Base-by-base conservation (phyloP, 192 early-diverging fungal species). In the Spinellus fusiger region DNA sequence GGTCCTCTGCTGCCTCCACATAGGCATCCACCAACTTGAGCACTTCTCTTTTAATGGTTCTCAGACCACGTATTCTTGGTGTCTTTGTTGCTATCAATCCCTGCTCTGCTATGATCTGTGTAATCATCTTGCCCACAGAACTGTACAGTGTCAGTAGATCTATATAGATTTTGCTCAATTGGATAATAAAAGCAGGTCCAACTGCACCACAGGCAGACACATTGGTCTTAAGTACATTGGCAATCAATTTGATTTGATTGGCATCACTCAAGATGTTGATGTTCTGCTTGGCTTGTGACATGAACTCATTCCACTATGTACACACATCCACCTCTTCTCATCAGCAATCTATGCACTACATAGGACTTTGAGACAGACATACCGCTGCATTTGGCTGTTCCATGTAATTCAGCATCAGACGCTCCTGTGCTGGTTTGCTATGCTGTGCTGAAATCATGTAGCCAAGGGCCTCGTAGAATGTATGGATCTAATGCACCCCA, bases 391-490 rank as follows among this genome's bases (percentile, higher is more conserved):
- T 97, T 22, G 94, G 88, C 0, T 89, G 76, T 58, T 92, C 89
- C 95, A 98, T 97, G 29, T 89, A 84, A 31, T 87, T 88, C 20
- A 69, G 64, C 49, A 98, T 93, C 56, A 97, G 75, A 56, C 89
- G 80, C 57, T 92, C 89, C 71, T 95, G 94, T 16, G 76, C 71
- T 38, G 74, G 68, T 50, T 85, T 80, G 70, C 90, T 90, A 31
- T 87, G 77, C 61, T 98, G 95, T 6, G 95, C 93, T 31, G 93
- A 88, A 62, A 99, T 93, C 87, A 99, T 96, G 71, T 94, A 90
- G 15, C 97, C 97, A 52, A 98, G 90, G 31, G 96, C 95, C 73
- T 98, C 94, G 73, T 96, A 98, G 81, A 99, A 99, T 9, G 94
- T 96, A 74, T 98, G 93, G 48, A 96, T 84, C 54, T 56, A 40